Conservation (phyloP, 345 rosid genomes). For the Populus ilicifolia region DNA sequence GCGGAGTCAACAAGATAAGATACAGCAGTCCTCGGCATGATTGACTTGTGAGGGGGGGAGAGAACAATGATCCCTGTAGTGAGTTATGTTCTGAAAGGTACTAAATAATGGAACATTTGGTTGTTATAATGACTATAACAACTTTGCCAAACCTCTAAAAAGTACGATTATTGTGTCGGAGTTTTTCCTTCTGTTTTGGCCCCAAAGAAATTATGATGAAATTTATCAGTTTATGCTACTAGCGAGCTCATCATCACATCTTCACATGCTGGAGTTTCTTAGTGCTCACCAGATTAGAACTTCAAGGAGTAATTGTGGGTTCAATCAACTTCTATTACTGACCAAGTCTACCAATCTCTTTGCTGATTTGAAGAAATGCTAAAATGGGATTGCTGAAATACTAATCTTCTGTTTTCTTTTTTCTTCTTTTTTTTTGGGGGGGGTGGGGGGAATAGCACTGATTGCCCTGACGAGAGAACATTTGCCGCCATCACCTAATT, state of each 20-base stretch:
- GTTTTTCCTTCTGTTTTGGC: constrained; percentile 11
- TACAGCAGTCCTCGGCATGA: constrained; percentile 32
- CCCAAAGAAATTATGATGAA: constrained; percentile 15
- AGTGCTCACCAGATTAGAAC: neutral
- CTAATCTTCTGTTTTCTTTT: constrained; percentile 5
- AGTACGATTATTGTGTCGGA: constrained; percentile 43
- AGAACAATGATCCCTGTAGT: neutral
- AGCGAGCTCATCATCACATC: constrained; percentile 20
- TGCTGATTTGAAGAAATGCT: constrained; percentile 26
- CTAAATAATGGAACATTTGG: constrained; percentile 42
- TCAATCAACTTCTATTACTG: constrained; percentile 21
- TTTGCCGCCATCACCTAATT: neutral
- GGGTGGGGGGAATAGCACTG: neutral
- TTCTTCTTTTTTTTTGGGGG: too few species aligned
- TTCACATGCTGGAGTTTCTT: constrained; percentile 38
- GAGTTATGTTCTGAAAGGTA: constrained; percentile 29
- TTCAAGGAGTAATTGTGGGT: neutral
- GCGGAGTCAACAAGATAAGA: constrained; percentile 62
- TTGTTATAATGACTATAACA: constrained; percentile 28
- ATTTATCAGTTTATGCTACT: constrained; percentile 12
- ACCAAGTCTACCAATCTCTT: constrained; percentile 15
- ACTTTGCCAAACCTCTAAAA: constrained; percentile 30
- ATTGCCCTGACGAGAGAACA: neutral
- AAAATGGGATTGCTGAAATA: constrained; percentile 5
- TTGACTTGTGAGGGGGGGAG: constrained; percentile 32